Evolutionary conservation across 2,329 filamentous ascomycete species (phyloP), one percentile per base, ranked within the genome.

Genomic region (Arthrobotrys sinensis): DNA sequence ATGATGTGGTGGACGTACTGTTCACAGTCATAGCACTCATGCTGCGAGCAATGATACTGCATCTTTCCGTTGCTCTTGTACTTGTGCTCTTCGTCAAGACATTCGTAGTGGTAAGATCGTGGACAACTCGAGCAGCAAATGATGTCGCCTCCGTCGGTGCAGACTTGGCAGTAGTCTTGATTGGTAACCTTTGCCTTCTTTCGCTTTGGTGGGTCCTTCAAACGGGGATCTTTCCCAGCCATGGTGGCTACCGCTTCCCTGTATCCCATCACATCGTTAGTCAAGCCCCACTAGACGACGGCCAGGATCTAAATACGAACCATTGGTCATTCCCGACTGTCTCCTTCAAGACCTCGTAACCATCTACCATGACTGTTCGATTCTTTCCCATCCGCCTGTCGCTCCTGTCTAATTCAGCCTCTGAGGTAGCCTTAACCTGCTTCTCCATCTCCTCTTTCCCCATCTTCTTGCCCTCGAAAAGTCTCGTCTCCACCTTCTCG

Each of bases 381-480:
- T 89, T 88, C 82, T 90, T 90, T 57, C 87, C 87, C 4, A 85
- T 83, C 7, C 88, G 85, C 1, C 89, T 85, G 52, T 88, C 86
- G 8, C 85, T 85, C 21, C 86, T 79, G n/a, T 77, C 85, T 3
- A 83, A 83, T 57, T 86, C 84, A 2, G 64, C 64, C 28, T 84
- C 83, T 21, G 81, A 75, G 0, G 62, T n/a, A 24, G 76, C 76
- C 32, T 79, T 79, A 19, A 38, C 40, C 43, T 84, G 81, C 14
- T 83, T 63, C 62, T 80, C 80, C 36, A 82, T 84, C 5, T 82
- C 62, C 62, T 83, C 11, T 82, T 82, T 76, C 10, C 86, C 84
- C 67, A 87, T 85, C 21, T 85, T 86, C 79, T 87, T 87, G 1
- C 89, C 89, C 36, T 90, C 86, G 65, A 90, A 89, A 0, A 90